Conservation (phyloP, 75 land plant genomes). For the Cupressus sempervirens region DNA sequence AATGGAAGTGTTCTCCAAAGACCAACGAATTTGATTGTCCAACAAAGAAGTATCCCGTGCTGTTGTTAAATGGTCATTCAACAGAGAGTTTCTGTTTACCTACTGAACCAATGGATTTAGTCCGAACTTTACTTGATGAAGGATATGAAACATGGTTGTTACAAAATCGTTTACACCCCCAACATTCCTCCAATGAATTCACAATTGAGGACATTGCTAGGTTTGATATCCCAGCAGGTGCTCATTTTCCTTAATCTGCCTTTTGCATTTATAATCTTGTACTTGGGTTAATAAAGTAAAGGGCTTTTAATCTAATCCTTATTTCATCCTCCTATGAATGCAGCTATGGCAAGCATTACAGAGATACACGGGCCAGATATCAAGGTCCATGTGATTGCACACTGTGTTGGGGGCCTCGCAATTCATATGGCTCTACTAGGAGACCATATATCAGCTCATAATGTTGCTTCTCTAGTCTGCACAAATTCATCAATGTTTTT, state of each 20-base stretch:
- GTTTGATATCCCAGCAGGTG: conserved; percentile 51
- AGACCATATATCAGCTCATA: conserved; percentile 32
- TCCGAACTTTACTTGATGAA: conserved; percentile 40
- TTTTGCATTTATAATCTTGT: conserved; percentile 5
- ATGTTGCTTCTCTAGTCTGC: conserved; percentile 40
- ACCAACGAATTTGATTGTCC: neutral
- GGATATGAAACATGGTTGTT: conserved; percentile 45
- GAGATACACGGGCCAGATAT: conserved; percentile 21
- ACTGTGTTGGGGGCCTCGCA: conserved; percentile 52
- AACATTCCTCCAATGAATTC: conserved; percentile 29
- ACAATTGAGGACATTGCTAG: conserved; percentile 43
- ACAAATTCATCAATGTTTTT: conserved; percentile 58
- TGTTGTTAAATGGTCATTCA: conserved; percentile 47
- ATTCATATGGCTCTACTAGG: conserved; percentile 50
- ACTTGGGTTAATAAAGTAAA: neutral
- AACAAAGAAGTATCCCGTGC: conserved; percentile 18
- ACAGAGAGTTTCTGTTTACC: conserved; percentile 41
- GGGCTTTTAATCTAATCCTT: neutral
- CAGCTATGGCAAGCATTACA: conserved; percentile 31
- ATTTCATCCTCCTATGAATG: neutral
- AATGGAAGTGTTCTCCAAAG: conserved; percentile 26
- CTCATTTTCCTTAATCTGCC: neutral
- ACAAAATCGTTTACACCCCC: conserved; percentile 32
- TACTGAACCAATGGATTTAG: conserved; percentile 42
- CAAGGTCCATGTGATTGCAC: conserved; percentile 41